A percentile compares a stretch with the other conserved stretches of the same genome.
These are phyloP conservation scores for Mortierella sp. DNA, from an alignment of 371 early-diverging fungal genomes.

Conservation along the genomic window DNA sequence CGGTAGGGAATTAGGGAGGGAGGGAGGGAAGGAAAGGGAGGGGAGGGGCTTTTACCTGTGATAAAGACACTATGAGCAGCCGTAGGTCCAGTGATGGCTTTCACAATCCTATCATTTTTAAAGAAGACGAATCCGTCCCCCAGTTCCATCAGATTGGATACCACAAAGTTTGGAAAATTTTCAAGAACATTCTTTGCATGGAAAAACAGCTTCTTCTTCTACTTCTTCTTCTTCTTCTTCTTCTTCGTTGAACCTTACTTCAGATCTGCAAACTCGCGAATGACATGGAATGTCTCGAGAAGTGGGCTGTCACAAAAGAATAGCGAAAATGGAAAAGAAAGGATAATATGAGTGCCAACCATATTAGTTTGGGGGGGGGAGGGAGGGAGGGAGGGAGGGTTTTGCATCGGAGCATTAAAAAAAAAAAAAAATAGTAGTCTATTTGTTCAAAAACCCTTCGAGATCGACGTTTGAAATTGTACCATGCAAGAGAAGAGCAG, in stretches of 20 bases:
- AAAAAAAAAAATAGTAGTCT: not conserved
- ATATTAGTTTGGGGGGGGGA: no score
- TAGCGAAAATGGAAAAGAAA: not conserved
- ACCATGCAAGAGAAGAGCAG: not conserved
- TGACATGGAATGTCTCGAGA: conserved; percentile 54
- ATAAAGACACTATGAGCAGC: conserved; percentile 58
- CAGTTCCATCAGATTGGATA: not conserved
- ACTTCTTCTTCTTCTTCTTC: no score
- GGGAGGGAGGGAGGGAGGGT: no score
- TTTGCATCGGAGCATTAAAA: no score
- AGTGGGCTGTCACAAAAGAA: conserved; percentile 26
- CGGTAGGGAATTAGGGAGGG: no score
- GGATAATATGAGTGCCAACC: not conserved
- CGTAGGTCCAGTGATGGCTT: conserved; percentile 51
- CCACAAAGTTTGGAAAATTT: no score
- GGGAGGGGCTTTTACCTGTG: conserved; percentile 25
- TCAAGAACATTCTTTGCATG: no score
- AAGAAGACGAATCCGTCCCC: not conserved
- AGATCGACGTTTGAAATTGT: no score
- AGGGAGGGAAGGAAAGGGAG: not conserved
- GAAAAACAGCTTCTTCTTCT: no score
- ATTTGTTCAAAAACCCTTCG: no score
- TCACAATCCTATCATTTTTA: conserved; percentile 32
- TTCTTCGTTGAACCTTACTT: no score
- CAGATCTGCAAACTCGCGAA: conserved; percentile 56